Evolutionary conservation across 1,284 basidiomycete genomes (phyloP).

Genomic region (Fomes fomentarius): DNA sequence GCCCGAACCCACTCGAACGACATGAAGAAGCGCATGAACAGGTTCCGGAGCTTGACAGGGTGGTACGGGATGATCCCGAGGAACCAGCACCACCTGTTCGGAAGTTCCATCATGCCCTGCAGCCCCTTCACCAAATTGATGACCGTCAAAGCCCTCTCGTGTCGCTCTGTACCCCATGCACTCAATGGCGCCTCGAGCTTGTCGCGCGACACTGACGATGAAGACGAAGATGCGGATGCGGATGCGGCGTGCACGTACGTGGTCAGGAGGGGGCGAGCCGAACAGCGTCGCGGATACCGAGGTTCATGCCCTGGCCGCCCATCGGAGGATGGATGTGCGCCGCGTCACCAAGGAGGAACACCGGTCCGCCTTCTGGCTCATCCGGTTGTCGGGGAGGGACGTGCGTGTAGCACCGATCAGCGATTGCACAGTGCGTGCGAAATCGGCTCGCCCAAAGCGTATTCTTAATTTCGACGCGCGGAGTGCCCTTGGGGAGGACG

Average conservation of each 20-base stretch:
- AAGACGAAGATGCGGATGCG: neutral
- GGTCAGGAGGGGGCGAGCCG: conserved; percentile 36
- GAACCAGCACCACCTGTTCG: conserved; percentile 20
- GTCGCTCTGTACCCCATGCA: conserved; percentile 26
- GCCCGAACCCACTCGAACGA: conserved; percentile 25
- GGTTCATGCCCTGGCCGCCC: conserved; percentile 53
- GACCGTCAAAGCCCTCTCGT: conserved; percentile 24
- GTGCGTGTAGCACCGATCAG: conserved; percentile 36
- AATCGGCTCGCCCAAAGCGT: conserved; percentile 44
- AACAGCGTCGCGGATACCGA: conserved; percentile 46
- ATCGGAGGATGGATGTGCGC: conserved; percentile 49
- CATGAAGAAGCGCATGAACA: conserved; percentile 23
- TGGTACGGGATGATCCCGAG: conserved; percentile 29
- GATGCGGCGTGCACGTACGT: conserved; percentile 10
- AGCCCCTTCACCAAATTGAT: conserved; percentile 25
- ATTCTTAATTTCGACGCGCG: conserved; percentile 16
- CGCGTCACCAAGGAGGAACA: conserved; percentile 46
- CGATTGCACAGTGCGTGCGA: conserved; percentile 41
- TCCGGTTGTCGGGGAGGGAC: conserved; percentile 12
- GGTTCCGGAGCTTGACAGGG: conserved; percentile 25
- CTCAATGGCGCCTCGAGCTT: conserved; percentile 19
- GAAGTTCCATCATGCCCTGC: conserved; percentile 12
- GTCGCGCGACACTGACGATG: neutral
- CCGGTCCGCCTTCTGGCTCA: conserved; percentile 16
- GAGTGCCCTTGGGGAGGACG: conserved; percentile 10